These are phyloP conservation scores for Ambrosia artemisiifolia DNA, from an alignment of 129 eudicot species.

Conservation along the genomic window DNA sequence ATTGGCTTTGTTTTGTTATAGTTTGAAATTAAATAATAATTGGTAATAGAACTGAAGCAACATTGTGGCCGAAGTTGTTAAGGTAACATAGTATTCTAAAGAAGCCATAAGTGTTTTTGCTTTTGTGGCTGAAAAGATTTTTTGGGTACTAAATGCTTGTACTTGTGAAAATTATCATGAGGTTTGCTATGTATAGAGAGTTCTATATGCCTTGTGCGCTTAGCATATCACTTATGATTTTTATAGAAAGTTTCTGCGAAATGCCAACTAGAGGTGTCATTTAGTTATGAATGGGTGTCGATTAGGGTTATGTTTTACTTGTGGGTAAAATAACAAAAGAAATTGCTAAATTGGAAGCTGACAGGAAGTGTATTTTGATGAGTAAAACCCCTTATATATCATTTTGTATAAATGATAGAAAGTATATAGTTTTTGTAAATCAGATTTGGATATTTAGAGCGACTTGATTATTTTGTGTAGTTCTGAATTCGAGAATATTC, in stretches of 20 bases:
- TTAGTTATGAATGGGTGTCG: not conserved
- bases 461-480: conserved; percentile 28
- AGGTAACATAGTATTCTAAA: too few species aligned
- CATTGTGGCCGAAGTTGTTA: too few species aligned
- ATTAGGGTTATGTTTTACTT: not conserved
- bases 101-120: too few species aligned
- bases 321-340: not conserved
- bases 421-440: not conserved
- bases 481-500: conserved; percentile 63
- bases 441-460: not conserved
- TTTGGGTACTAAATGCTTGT: not conserved
- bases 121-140: too few species aligned
- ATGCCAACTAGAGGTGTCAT: not conserved
- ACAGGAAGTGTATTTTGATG: not conserved
- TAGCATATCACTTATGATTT: not conserved
- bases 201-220: not conserved
- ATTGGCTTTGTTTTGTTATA: too few species aligned
- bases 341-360: not conserved
- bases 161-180: too few species aligned
- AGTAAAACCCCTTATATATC: not conserved
- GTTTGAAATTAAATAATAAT: too few species aligned
- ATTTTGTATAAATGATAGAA: too few species aligned
- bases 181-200: too few species aligned
- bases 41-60: too few species aligned
- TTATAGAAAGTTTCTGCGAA: not conserved